Evolutionary conservation across 768 basidiomycete genomes (phyloP).

Genomic region (Leccinum olivaceopallidum): DNA sequence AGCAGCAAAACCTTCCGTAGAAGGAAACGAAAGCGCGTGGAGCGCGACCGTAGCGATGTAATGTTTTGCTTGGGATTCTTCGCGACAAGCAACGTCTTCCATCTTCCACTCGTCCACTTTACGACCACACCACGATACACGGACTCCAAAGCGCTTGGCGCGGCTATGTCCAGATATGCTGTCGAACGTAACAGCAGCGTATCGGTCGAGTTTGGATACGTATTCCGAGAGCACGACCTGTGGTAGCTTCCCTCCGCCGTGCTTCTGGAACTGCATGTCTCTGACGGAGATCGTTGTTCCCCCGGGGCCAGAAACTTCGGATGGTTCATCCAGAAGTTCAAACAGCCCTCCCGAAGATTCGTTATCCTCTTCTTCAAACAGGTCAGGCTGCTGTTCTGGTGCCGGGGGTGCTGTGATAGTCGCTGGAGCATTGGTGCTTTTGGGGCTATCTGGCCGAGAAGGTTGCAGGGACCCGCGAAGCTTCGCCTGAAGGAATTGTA

Average conservation of each 20-base stretch:
- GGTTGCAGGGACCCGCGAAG: conserved; percentile 34
- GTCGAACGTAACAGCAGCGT: conserved; percentile 71
- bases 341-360: conserved; percentile 64
- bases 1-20: conserved; percentile 61
- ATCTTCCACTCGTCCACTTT: conserved; percentile 71
- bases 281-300: conserved; percentile 57
- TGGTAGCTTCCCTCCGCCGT: conserved; percentile 81
- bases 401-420: not conserved
- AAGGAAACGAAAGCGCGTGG: conserved; percentile 71
- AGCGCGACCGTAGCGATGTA: conserved; percentile 87
- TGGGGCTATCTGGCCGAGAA: not conserved
- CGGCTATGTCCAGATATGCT: conserved; percentile 70
- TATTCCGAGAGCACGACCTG: conserved; percentile 69
- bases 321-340: conserved; percentile 67
- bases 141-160: conserved; percentile 70
- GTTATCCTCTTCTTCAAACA: conserved; percentile 55
- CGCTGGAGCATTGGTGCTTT: not conserved
- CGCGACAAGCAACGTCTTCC: conserved; percentile 81
- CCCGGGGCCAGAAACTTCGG: conserved; percentile 52
- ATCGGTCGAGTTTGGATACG: conserved; percentile 67
- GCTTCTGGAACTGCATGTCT: conserved; percentile 81
- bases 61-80: conserved; percentile 81
- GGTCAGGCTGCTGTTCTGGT: conserved; percentile 33
- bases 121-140: conserved; percentile 70
- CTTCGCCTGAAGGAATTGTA: conserved; percentile 42